A percentile compares a stretch with the other conserved stretches of the same genome.
Conservation (phyloP, 768 basidiomycete genomes). For the Russula virescens region DNA sequence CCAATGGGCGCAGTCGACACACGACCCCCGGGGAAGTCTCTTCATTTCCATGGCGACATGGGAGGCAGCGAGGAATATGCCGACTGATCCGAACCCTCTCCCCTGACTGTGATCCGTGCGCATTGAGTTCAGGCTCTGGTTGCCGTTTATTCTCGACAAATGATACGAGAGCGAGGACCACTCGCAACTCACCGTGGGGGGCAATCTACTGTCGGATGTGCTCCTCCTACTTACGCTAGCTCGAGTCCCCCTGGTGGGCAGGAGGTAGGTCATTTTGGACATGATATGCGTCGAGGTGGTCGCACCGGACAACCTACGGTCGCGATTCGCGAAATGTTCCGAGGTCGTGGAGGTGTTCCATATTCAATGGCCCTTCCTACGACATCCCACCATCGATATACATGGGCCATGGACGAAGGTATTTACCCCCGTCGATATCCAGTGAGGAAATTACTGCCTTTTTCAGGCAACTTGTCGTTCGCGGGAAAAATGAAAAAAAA, state of each 20-base stretch:
- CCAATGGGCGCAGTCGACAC: not conserved
- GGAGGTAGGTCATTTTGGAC: slow-evolving; percentile 4
- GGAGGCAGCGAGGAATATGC: slow-evolving; percentile 4
- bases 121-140: slow-evolving; percentile 10
- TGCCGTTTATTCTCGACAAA: not conserved
- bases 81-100: not conserved
- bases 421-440: not conserved
- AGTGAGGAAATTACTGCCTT: no score
- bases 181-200: slow-evolving; percentile 2
- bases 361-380: not conserved
- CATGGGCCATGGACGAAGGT: slow-evolving; percentile 7
- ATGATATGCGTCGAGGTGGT: slow-evolving; percentile 2
- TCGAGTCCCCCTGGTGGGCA: not conserved
- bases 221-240: slow-evolving; percentile 1
- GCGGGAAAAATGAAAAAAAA: no score
- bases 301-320: slow-evolving; percentile 1
- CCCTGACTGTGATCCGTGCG: not conserved
- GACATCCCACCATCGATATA: not conserved
- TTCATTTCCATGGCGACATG: slow-evolving; percentile 6
- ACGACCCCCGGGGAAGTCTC: slow-evolving; percentile 6
- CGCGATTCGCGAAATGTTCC: not conserved
- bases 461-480: no score
- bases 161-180: not conserved
- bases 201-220: not conserved
- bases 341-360: slow-evolving; percentile 1